These are phyloP conservation scores for Cladorrhinum sp. DNA, from an alignment of 2,329 filamentous ascomycete genomes.

Conservation along the genomic window DNA sequence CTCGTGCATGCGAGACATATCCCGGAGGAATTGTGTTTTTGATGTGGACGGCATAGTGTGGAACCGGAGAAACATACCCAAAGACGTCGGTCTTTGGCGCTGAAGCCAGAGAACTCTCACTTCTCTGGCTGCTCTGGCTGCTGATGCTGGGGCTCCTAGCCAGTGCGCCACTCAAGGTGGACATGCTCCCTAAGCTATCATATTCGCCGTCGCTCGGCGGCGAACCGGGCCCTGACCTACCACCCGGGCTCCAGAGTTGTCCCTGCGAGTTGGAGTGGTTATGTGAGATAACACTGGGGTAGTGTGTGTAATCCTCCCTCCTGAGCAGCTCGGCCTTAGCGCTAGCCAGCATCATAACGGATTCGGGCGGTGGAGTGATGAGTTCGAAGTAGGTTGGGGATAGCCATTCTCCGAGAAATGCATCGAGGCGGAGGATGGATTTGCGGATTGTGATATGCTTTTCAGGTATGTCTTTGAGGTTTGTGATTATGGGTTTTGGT, in stretches of 20 bases:
- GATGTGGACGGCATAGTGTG: conserved; percentile 77
- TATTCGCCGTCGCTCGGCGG: conserved; percentile 6
- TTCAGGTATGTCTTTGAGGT: conserved; percentile 11
- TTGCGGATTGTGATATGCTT: conserved; percentile 43
- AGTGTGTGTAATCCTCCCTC: conserved; percentile 63
- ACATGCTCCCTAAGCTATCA: conserved; percentile 29
- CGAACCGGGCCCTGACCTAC: conserved; percentile 21
- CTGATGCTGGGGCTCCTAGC: conserved; percentile 31
- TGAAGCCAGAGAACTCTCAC: conserved; percentile 10
- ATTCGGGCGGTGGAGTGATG: conserved; percentile 84
- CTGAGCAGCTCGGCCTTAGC: conserved; percentile 85
- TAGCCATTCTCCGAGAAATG: conserved; percentile 94
- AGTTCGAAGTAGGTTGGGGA: conserved; percentile 89
- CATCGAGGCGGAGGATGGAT: conserved; percentile 74
- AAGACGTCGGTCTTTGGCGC: conserved; percentile 12
- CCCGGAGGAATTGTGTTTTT: conserved; percentile 81
- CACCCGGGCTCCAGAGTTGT: conserved; percentile 38
- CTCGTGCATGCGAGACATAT: conserved; percentile 85
- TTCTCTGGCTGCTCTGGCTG: conserved; percentile 26
- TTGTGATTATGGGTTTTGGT: conserved; percentile 17
- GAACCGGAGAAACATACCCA: conserved; percentile 70
- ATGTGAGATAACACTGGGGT: conserved; percentile 39
- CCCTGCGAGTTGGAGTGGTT: conserved; percentile 32
- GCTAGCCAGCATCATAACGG: conserved; percentile 79
- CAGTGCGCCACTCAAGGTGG: conserved; percentile 36